Conservation (phyloP, 2,329 filamentous ascomycete species). For the Aspergillus caelatus region DNA sequence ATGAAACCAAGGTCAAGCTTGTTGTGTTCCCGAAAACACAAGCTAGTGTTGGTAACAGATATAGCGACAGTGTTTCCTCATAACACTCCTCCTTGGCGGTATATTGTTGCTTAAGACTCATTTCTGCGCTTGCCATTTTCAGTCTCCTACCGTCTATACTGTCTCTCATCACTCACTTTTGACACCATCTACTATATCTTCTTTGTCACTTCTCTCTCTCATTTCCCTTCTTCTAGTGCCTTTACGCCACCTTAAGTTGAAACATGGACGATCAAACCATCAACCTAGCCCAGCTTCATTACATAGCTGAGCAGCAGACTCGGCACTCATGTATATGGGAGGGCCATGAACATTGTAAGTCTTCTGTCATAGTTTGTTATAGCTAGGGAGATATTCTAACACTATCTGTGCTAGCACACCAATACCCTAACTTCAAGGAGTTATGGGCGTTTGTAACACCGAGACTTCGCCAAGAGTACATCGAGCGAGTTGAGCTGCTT, state of each 20-base stretch:
- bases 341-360: conserved; percentile 1
- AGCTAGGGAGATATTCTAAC: neutral
- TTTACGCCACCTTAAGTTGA: neutral
- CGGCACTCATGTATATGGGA: neutral
- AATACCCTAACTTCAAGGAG: neutral
- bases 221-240: neutral
- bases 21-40: neutral
- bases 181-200: neutral
- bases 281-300: conserved; percentile 1
- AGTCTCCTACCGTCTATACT: neutral
- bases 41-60: neutral
- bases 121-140: neutral
- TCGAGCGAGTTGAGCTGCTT: neutral
- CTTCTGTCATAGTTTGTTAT: neutral
- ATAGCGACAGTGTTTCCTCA: neutral
- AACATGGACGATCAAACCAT: neutral
- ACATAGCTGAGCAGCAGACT: conserved; percentile 2
- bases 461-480: neutral
- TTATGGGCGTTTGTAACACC: neutral
- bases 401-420: neutral
- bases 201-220: neutral
- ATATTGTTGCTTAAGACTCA: neutral
- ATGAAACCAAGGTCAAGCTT: neutral
- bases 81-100: neutral
- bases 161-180: neutral